Evolutionary conservation across 1,284 basidiomycete genomes (phyloP).

Genomic region (Malassezia psittaci): DNA sequence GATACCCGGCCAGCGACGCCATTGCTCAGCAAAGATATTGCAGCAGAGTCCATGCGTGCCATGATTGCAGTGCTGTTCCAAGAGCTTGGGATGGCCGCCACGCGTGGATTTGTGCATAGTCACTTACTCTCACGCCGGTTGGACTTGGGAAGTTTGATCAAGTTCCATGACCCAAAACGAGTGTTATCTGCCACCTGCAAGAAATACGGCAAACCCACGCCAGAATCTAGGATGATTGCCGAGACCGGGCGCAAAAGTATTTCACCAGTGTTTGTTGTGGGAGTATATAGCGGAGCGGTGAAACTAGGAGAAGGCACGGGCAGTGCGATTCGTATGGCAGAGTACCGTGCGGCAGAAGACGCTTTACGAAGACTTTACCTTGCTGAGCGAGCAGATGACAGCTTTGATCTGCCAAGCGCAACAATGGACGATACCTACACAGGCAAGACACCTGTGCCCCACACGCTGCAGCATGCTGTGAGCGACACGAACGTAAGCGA

Average conservation of each 20-base stretch:
- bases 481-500: neutral
- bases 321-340: constrained; percentile 83
- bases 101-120: constrained; percentile 25
- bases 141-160: constrained; percentile 65
- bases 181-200: constrained; percentile 44
- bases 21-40: constrained; percentile 32
- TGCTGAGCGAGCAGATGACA: constrained; percentile 53
- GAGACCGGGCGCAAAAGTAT: constrained; percentile 83
- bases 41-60: constrained; percentile 50
- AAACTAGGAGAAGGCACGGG: constrained; percentile 93
- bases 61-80: constrained; percentile 54
- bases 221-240: constrained; percentile 61
- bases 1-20: constrained; percentile 38
- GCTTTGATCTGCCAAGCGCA: constrained; percentile 49
- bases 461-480: constrained; percentile 9
- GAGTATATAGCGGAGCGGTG: constrained; percentile 70
- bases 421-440: constrained; percentile 26
- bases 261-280: constrained; percentile 83
- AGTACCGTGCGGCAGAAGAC: constrained; percentile 80
- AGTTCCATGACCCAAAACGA: constrained; percentile 56
- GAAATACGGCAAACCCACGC: constrained; percentile 37
- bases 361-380: constrained; percentile 69
- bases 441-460: constrained; percentile 12
- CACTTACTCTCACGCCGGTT: constrained; percentile 47
- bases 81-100: constrained; percentile 48